phyloP scores from a whole-genome alignment of 192 early-diverging fungal genomes.

The Podila clonocystis region DNA sequence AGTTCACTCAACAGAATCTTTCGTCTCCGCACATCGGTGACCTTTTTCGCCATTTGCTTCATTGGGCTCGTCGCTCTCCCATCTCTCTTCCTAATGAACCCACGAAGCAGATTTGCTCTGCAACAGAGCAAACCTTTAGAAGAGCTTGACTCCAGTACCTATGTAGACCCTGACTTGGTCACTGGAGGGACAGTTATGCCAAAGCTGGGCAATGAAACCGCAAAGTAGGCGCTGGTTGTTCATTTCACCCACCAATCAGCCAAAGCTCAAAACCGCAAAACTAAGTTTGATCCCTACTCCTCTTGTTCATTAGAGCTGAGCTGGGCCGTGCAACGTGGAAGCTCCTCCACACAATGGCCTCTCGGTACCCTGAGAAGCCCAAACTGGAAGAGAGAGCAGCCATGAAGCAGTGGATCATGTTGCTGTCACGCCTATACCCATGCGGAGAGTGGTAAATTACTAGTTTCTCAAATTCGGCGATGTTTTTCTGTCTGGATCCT shows the following conservation, averaged over 20 bases:
- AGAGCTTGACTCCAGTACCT: background rate
- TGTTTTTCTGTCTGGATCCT: background rate
- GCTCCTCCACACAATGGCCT: slow-evolving; percentile 92
- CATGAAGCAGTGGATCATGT: slow-evolving; percentile 80
- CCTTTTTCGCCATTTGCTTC: slow-evolving; percentile 30
- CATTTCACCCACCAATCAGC: background rate
- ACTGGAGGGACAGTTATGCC: slow-evolving; percentile 56
- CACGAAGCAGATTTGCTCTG: slow-evolving; percentile 1
- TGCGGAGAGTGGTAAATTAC: slow-evolving; percentile 89
- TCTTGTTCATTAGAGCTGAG: slow-evolving; percentile 70
- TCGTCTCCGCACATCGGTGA: slow-evolving; percentile 23
- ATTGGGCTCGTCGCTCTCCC: slow-evolving; percentile 44
- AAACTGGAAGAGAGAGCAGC: slow-evolving; percentile 78
- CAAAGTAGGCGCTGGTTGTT: slow-evolving; percentile 46
- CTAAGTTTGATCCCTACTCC: background rate
- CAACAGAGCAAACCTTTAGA: background rate
- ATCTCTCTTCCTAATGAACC: slow-evolving; percentile 29
- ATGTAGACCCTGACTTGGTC: slow-evolving; percentile 27
- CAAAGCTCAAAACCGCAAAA: background rate
- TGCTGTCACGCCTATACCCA: slow-evolving; percentile 91
- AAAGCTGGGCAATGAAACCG: slow-evolving; percentile 50
- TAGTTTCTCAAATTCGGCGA: too few species aligned
- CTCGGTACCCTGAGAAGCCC: slow-evolving; percentile 86
- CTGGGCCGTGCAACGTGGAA: slow-evolving; percentile 92
- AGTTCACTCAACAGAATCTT: background rate